A percentile compares a stretch with the other conserved stretches of the same genome.
phyloP scores from a whole-genome alignment of 768 basidiomycete species.

The Paxillus rubicundulus region DNA sequence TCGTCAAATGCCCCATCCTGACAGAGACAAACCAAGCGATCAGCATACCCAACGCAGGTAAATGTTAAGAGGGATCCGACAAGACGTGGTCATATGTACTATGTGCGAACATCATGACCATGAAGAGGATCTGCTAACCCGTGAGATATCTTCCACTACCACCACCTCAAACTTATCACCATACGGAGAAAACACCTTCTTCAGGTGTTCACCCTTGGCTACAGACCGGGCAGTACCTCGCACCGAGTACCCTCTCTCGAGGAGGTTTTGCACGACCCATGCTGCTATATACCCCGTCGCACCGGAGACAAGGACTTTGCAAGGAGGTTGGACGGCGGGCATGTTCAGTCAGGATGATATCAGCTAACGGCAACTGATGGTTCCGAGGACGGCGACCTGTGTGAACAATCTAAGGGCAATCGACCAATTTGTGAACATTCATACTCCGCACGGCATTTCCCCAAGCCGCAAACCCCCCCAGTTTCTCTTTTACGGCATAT shows the following conservation, averaged over 20 bases:
- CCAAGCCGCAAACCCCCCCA: too few relatives aligned
- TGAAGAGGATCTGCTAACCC: constrained; percentile 28
- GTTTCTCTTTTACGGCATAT: too few relatives aligned
- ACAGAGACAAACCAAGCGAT: background rate
- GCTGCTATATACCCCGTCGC: constrained; percentile 25
- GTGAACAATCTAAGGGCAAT: too few relatives aligned
- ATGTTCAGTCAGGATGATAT: constrained; percentile 1
- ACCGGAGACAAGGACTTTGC: constrained; percentile 31
- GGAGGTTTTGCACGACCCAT: constrained; percentile 54
- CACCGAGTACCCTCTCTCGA: constrained; percentile 61
- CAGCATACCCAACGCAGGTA: background rate
- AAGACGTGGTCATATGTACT: background rate
- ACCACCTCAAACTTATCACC: constrained; percentile 61
- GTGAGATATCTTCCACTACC: constrained; percentile 67
- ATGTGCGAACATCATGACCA: background rate
- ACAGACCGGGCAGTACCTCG: constrained; percentile 65
- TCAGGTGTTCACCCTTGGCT: constrained; percentile 56
- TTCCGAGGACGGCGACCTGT: too few relatives aligned
- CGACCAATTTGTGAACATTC: too few relatives aligned
- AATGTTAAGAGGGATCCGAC: background rate
- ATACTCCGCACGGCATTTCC: too few relatives aligned
- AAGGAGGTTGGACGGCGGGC: constrained; percentile 25
- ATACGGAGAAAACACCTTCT: constrained; percentile 49
- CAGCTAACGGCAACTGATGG: too few relatives aligned
- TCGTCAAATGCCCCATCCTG: constrained; percentile 75